phyloP scores from a whole-genome alignment of 2,329 filamentous ascomycete species.

The Colletotrichum eleusines region DNA sequence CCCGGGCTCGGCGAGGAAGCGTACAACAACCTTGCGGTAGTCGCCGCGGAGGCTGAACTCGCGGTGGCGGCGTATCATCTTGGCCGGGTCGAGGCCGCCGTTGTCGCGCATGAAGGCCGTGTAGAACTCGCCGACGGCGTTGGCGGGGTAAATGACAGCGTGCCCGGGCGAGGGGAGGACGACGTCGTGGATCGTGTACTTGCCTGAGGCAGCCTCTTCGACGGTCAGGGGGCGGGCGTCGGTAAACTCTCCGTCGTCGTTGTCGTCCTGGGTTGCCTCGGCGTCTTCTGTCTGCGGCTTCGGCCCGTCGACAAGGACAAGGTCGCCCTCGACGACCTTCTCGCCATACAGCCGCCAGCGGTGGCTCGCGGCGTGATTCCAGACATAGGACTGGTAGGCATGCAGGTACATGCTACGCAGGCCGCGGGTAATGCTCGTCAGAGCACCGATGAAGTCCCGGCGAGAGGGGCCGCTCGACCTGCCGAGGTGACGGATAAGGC shows the following conservation, averaged over 20 bases:
- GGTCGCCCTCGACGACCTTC: constrained; percentile 84
- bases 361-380: constrained; percentile 87
- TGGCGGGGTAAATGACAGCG: constrained; percentile 87
- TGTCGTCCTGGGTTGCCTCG: constrained; percentile 70
- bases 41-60: constrained; percentile 90
- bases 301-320: constrained; percentile 70
- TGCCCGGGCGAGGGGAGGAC: constrained; percentile 94
- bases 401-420: constrained; percentile 95
- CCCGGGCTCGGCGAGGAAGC: constrained; percentile 70
- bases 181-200: constrained; percentile 86
- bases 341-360: constrained; percentile 82
- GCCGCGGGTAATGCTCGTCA: constrained; percentile 83
- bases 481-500: constrained; percentile 82
- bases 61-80: constrained; percentile 88
- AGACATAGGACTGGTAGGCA: constrained; percentile 94
- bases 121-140: constrained; percentile 88
- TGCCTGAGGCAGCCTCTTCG: constrained; percentile 81
- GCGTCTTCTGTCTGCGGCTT: constrained; percentile 49
- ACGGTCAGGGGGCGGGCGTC: constrained; percentile 79
- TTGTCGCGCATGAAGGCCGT: constrained; percentile 87
- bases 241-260: constrained; percentile 61
- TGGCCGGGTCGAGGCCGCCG: constrained; percentile 81
- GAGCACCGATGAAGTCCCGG: constrained; percentile 83
- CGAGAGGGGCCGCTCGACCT: constrained; percentile 54
- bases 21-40: constrained; percentile 87